These are phyloP conservation scores for Monosporascus sp. DNA, from an alignment of 2,329 filamentous ascomycete species.

Conservation along the genomic window DNA sequence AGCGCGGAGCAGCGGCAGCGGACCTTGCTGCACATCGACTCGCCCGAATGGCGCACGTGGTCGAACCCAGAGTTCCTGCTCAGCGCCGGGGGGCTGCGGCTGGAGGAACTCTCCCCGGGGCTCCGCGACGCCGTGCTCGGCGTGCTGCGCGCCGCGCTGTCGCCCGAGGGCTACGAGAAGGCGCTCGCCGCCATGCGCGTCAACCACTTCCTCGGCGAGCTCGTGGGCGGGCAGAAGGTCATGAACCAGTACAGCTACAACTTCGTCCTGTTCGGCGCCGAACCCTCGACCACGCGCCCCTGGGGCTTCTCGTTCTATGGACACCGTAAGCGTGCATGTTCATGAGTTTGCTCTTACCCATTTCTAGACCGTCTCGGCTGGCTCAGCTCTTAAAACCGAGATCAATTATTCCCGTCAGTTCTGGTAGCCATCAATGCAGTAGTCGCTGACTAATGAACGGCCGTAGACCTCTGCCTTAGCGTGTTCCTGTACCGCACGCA, in stretches of 20 bases:
- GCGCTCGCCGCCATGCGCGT: slow-evolving; percentile 65
- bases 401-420: too few species aligned
- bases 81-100: slow-evolving; percentile 61
- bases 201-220: slow-evolving; percentile 68
- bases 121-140: slow-evolving; percentile 45
- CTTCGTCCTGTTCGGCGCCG: slow-evolving; percentile 61
- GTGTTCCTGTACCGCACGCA: slow-evolving; percentile 61
- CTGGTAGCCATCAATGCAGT: too few species aligned
- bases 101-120: slow-evolving; percentile 50
- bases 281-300: slow-evolving; percentile 47
- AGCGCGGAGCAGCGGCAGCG: slow-evolving; percentile 41
- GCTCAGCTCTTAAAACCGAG: too few species aligned
- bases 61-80: slow-evolving; percentile 70
- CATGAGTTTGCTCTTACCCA: too few species aligned
- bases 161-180: slow-evolving; percentile 66
- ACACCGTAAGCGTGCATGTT: slow-evolving; percentile 39
- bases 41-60: slow-evolving; percentile 65
- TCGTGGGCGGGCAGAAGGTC: slow-evolving; percentile 55
- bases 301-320: slow-evolving; percentile 76
- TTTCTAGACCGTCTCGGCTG: too few species aligned
- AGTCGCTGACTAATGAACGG: too few species aligned
- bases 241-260: slow-evolving; percentile 76
- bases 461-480: slow-evolving; percentile 58
- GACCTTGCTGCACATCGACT: slow-evolving; percentile 58
- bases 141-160: slow-evolving; percentile 54